Evolutionary conservation across 495 filamentous ascomycete species (phyloP), one percentile per base, ranked within the genome.

Genomic region (Podospora tetraspora): DNA sequence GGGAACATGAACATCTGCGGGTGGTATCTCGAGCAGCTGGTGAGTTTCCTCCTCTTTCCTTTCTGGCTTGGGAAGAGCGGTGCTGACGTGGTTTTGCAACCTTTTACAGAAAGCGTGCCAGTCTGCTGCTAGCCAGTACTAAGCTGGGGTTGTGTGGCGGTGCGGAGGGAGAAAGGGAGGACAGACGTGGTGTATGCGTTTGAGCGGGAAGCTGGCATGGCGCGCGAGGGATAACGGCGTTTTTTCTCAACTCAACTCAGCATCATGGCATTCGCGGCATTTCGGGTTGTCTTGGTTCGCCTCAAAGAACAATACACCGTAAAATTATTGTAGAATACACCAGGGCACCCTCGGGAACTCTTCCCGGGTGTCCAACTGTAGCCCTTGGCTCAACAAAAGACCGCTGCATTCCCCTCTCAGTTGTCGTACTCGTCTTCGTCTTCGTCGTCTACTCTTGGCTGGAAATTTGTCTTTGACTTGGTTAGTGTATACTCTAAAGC

Each of bases 1-100:
- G 96, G 96, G 66, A 90, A 95, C 79, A 89, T 98, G 90, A 89
- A 91, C 78, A 97, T 97, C 74, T 99, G 95, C 82, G 88, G 89
- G 70, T 99, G 95, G 95, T 99, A 99, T 78, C 80, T 99, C 73
- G 94, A 98, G 79, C 95, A 99, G 86, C 83, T 99, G 78, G 72
- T 77, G 78, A 75, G 78, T 81, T 61, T 56, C 27, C 27, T 27
- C 16, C 19, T 24, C 34, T 3, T 4, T 3, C 27, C 16, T 57
- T 5, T 19, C 21, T 25, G 10, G 52, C 3, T 11, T 13, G 24
- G 13, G 59, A 25, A 25, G 25, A 25, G 25, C 25, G 25, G 21
- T 67, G 65, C 69, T 71, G 66, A 77, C 68, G 34, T 30, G 32
- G 32, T 34, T 34, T 34, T 34, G 32, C 32, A 11, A 68, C 62